These are phyloP conservation scores for Syzygium aromaticum DNA, from an alignment of 345 rosid species.

Conservation along the genomic window DNA sequence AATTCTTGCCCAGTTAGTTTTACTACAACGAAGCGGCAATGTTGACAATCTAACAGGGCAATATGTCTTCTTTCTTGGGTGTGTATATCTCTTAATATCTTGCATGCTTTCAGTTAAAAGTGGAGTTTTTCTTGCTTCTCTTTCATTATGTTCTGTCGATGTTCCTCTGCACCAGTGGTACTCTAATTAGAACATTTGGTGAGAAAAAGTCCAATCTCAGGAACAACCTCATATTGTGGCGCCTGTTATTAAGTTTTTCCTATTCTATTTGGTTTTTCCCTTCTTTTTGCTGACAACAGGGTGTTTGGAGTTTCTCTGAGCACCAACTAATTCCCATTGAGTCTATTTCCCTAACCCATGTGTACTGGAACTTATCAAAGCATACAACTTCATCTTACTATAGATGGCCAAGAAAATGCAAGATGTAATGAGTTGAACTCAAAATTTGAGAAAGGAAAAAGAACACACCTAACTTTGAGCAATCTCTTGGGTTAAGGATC, in stretches of 20 bases:
- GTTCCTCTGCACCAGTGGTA: neutral
- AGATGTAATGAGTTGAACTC: neutral
- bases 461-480: neutral
- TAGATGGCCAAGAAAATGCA: neutral
- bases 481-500: neutral
- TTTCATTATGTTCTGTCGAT: neutral
- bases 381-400: neutral
- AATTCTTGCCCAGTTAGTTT: conserved; percentile 83
- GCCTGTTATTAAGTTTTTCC: neutral
- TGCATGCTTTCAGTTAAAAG: neutral
- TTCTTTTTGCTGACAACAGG: neutral
- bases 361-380: neutral
- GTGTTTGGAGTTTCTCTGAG: neutral
- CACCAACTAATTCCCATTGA: neutral
- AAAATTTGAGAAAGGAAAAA: neutral
- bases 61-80: conserved; percentile 95
- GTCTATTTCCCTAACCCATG: neutral
- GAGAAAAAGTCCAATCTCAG: neutral
- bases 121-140: neutral
- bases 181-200: neutral
- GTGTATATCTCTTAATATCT: conserved; percentile 13
- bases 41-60: conserved; percentile 96
- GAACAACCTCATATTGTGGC: neutral
- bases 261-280: neutral
- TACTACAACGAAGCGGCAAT: conserved; percentile 89